Evolutionary conservation across 805 yeast species (phyloP), one percentile per base, ranked within the genome.

Genomic region (Ogataea nonfermentans): DNA sequence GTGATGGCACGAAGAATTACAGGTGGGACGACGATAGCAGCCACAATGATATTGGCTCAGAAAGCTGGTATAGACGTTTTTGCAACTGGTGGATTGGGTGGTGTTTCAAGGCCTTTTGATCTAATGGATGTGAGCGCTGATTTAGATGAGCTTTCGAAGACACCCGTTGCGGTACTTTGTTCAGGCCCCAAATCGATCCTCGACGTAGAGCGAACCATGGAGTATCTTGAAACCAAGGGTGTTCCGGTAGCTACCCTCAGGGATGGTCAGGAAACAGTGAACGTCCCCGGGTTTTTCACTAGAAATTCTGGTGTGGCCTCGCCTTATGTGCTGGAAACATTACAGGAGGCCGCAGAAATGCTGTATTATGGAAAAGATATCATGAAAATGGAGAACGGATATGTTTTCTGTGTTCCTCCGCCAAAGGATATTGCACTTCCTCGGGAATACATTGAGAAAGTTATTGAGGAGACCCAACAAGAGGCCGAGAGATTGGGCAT

Each of bases 81-180:
- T 68, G 93, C 95, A 1, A 89, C 96, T 2, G 96, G 96, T 23
- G 96, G 96, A 1, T 69, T 88, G 13, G 96, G 96, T 14, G 96
- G 96, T 14, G 95, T 87, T 9, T 95, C 88, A 53, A 72, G 86
- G 40, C 84, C 84, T 6, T 91, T 84, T 14, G 83, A 84, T 40
- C 48, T 63, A 20, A 74, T 86, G 79, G 96, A 88, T 59, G 69
- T 88, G 16, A 80, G 90, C 52, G 95, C 95, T 2, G 96, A 88
- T 61, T 71, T 88, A 46, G 90, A 87, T 35, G 96, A 88, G 56
- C 67, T 89, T 38, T 82, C 89, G 1, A 70, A 79, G 41, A 89
- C 95, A 0, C 86, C 90, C 0, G 88, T 88, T 1, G 79, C 88
- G 0, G 96, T 88, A n/a, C 90, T 88, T 8, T 88, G 96, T 57